Conservation (phyloP, 345 rosid species). For the Raphanus sativus region DNA sequence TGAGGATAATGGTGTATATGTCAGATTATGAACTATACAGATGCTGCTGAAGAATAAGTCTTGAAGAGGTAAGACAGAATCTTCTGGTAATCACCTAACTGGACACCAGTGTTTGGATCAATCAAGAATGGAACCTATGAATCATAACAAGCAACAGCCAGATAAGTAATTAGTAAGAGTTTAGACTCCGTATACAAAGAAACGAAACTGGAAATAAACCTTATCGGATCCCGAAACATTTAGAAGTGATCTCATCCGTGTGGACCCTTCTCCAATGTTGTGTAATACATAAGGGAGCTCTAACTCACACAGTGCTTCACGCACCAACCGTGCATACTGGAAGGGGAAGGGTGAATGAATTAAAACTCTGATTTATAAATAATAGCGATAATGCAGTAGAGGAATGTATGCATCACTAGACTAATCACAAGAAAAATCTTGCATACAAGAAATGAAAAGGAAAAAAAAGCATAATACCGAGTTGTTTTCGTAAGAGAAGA, state of each 20-base stretch:
- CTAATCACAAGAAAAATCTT: slow-evolving; percentile 15
- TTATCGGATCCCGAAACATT: slow-evolving; percentile 62
- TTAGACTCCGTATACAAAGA: background rate
- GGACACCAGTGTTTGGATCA: slow-evolving; percentile 72
- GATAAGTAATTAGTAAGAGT: slow-evolving; percentile 10
- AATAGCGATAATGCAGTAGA: background rate
- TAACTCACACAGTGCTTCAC: slow-evolving; percentile 81
- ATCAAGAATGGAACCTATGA: slow-evolving; percentile 70
- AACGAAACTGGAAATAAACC: slow-evolving; percentile 38
- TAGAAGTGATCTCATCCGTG: slow-evolving; percentile 45
- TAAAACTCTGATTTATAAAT: background rate
- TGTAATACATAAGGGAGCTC: slow-evolving; percentile 80
- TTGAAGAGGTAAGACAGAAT: slow-evolving; percentile 65
- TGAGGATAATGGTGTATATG: background rate
- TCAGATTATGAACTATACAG: slow-evolving; percentile 22
- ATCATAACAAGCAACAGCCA: background rate
- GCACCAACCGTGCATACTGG: slow-evolving; percentile 76
- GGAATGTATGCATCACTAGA: background rate
- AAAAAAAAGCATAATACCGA: slow-evolving; percentile 39
- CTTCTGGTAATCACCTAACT: slow-evolving; percentile 59
- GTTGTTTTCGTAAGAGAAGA: slow-evolving; percentile 79
- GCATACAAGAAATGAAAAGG: slow-evolving; percentile 3
- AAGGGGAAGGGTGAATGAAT: background rate
- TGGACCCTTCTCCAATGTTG: slow-evolving; percentile 69
- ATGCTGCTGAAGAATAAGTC: slow-evolving; percentile 50